Conservation (phyloP, 805 yeast species). For the Hyphopichia homilentoma region DNA sequence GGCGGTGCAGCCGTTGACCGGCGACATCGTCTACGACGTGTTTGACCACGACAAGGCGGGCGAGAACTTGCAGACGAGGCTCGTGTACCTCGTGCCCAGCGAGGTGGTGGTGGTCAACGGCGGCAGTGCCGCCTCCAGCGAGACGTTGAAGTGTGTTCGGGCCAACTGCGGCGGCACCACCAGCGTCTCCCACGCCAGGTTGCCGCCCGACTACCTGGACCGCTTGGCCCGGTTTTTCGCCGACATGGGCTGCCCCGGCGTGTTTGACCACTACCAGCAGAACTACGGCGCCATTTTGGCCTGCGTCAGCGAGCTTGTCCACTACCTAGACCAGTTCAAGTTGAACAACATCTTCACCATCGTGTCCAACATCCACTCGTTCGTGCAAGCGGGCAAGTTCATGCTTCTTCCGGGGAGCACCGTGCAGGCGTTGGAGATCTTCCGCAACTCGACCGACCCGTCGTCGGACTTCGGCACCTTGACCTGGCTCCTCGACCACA, state of each 20-base stretch:
- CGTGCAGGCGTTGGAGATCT: constrained; percentile 69
- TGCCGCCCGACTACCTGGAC: constrained; percentile 4
- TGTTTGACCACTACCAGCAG: constrained; percentile 19
- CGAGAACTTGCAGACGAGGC: constrained; percentile 68
- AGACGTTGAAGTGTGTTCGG: constrained; percentile 18
- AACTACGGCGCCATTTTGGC: constrained; percentile 22
- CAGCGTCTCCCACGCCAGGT: constrained; percentile 5
- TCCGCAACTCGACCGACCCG: constrained; percentile 56
- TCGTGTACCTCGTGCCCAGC: constrained; percentile 70
- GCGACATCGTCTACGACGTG: constrained; percentile 69
- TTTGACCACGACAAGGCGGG: constrained; percentile 59
- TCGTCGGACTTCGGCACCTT: constrained; percentile 61
- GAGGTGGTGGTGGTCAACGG: constrained; percentile 53
- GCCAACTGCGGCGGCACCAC: constrained; percentile 10
- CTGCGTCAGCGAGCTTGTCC: constrained; percentile 45
- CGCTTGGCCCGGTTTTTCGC: constrained; percentile 23
- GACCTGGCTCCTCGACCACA: constrained; percentile 76
- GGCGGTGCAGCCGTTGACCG: constrained; percentile 69
- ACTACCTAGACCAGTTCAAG: constrained; percentile 60
- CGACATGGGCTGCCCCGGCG: constrained; percentile 11
- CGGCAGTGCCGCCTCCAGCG: constrained; percentile 30
- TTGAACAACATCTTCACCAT: constrained; percentile 55
- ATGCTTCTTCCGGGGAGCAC: constrained; percentile 63
- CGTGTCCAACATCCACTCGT: constrained; percentile 47
- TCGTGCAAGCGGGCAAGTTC: constrained; percentile 46